Conservation (phyloP, 441 rosid species). For the Croton laevigatus region DNA sequence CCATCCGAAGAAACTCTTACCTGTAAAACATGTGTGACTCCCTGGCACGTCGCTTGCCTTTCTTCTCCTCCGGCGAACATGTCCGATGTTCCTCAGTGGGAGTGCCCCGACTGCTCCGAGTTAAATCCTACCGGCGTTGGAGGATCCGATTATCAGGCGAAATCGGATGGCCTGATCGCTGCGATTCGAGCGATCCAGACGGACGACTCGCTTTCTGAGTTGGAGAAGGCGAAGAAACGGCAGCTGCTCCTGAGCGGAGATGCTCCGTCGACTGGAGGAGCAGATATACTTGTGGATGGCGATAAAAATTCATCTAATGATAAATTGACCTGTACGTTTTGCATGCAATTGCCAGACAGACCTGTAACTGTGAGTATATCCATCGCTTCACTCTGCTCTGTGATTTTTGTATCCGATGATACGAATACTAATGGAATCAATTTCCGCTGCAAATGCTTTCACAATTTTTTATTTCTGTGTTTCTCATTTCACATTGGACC, state of each 20-base stretch:
- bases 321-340: conserved; percentile 46
- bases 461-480: background rate
- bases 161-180: conserved; percentile 38
- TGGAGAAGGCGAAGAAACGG: conserved; percentile 54
- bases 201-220: conserved; percentile 39
- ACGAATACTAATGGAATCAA: background rate
- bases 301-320: conserved; percentile 27
- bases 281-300: conserved; percentile 8
- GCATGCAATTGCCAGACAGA: conserved; percentile 55
- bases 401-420: background rate
- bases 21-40: conserved; percentile 50
- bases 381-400: background rate
- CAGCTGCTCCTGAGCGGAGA: conserved; percentile 49
- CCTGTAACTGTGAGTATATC: conserved; percentile 58
- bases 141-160: conserved; percentile 13
- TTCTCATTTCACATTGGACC: background rate
- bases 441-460: background rate
- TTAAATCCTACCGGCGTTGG: conserved; percentile 6
- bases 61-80: conserved; percentile 31
- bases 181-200: conserved; percentile 50
- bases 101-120: conserved; percentile 63
- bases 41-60: conserved; percentile 65
- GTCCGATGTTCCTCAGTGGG: conserved; percentile 38
- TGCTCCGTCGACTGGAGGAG: conserved; percentile 8
- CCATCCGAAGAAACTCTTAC: conserved; percentile 35